These are phyloP conservation scores for Stipa capillata DNA, from an alignment of 176 grass and related monocot species.

Conservation along the genomic window DNA sequence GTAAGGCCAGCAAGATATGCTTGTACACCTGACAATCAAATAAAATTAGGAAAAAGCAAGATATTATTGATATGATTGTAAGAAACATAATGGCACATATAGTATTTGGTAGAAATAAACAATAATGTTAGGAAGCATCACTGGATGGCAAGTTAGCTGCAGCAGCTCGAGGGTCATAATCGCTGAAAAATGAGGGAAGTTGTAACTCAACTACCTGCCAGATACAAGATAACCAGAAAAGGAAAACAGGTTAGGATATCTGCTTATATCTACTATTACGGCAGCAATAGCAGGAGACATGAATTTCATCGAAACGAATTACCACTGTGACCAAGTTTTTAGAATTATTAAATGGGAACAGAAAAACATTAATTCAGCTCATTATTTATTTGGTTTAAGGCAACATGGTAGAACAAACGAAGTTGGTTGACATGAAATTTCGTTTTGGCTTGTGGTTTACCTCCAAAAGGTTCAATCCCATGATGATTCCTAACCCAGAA, in stretches of 20 bases:
- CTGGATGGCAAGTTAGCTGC: constrained; percentile 88
- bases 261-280: neutral
- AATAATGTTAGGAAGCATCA: constrained; percentile 28
- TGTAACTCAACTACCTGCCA: constrained; percentile 76
- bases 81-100: neutral
- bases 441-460: constrained; percentile 31
- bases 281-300: neutral
- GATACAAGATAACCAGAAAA: constrained; percentile 18
- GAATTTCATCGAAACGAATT: neutral
- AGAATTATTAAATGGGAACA: neutral
- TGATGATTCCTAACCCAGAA: constrained; percentile 76
- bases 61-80: neutral
- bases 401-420: neutral
- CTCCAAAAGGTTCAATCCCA: constrained; percentile 93
- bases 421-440: neutral
- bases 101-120: constrained; percentile 1
- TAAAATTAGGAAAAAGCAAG: neutral
- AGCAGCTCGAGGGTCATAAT: constrained; percentile 78
- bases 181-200: constrained; percentile 88
- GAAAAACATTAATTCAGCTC: neutral
- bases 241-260: neutral
- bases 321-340: neutral
- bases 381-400: neutral
- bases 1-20: constrained; percentile 96
- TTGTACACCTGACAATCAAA: constrained; percentile 70